Conservation (phyloP, 202 grass and related monocot genomes). For the Schoenoplectus tabernaemontani region DNA sequence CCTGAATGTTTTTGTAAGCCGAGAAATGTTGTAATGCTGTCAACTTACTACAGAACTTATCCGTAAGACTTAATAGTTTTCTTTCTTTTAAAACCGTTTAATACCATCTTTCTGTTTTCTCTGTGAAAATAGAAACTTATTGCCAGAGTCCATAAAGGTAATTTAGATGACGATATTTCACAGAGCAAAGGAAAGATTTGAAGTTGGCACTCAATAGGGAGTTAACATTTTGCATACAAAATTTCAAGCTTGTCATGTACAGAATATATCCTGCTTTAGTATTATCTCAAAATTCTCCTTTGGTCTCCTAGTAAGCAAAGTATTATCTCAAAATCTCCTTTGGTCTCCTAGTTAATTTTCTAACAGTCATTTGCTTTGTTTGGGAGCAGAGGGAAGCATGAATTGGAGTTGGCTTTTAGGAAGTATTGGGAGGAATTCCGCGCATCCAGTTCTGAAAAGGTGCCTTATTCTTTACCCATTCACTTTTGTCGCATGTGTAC, state of each 20-base stretch:
- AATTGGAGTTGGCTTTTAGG: slow-evolving; percentile 86
- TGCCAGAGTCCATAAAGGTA: not conserved
- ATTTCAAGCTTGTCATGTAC: not conserved
- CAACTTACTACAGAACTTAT: not conserved
- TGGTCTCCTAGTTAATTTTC: slow-evolving; percentile 5
- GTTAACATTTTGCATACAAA: not conserved
- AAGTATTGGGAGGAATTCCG: slow-evolving; percentile 99
- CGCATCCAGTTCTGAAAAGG: slow-evolving; percentile 98
- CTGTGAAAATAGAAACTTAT: not conserved
- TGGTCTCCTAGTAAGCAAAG: not conserved
- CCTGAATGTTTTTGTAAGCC: not conserved
- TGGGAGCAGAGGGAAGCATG: slow-evolving; percentile 68
- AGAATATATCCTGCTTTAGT: not conserved
- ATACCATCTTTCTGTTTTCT: not conserved
- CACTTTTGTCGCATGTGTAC: not conserved
- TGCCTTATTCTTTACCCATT: slow-evolving; percentile 14
- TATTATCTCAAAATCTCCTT: slow-evolving; percentile 3
- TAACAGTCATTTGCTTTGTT: slow-evolving; percentile 28
- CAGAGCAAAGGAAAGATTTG: not conserved
- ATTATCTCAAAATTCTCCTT: not conserved
- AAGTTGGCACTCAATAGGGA: not conserved
- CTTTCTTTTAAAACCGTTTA: not conserved
- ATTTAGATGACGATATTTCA: not conserved
- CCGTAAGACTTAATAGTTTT: no score
- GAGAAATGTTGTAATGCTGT: not conserved